Percentiles rank a stretch among this genome's conserved stretches.
Conservation (phyloP, 2,329 filamentous ascomycete species). For the Mariannaea sp. region DNA sequence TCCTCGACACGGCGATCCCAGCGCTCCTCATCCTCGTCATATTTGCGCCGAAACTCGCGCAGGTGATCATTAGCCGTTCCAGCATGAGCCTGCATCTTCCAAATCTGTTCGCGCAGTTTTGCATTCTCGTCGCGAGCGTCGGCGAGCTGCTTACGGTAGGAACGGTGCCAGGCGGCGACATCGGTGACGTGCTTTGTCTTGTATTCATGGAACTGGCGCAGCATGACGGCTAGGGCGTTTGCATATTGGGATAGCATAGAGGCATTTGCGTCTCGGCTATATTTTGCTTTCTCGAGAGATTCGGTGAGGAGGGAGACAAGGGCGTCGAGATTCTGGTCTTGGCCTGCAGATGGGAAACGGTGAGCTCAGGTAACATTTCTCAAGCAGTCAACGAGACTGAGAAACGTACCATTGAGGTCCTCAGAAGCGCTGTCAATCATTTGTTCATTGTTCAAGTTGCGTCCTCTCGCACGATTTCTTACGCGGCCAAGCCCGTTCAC, state of each 20-base stretch:
- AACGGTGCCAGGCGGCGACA: conserved; percentile 67
- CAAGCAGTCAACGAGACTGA: neutral
- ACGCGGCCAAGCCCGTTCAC: conserved; percentile 66
- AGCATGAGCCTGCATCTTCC: conserved; percentile 68
- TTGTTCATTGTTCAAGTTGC: conserved; percentile 62
- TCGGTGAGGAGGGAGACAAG: conserved; percentile 65
- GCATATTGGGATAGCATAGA: conserved; percentile 63
- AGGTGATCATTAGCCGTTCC: conserved; percentile 61
- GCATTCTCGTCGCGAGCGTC: conserved; percentile 68
- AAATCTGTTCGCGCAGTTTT: conserved; percentile 67
- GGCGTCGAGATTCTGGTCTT: conserved; percentile 64
- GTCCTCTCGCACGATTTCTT: conserved; percentile 58
- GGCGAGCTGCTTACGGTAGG: conserved; percentile 67
- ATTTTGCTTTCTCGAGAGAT: conserved; percentile 65
- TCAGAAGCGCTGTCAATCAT: conserved; percentile 60
- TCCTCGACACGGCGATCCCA: conserved; percentile 60
- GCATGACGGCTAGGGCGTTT: conserved; percentile 59
- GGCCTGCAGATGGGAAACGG: conserved; percentile 48
- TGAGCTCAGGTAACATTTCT: conserved; percentile 4
- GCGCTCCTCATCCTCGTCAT: conserved; percentile 60
- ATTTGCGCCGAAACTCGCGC: conserved; percentile 59
- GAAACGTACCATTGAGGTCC: conserved; percentile 58
- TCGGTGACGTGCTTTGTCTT: conserved; percentile 66
- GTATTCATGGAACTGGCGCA: conserved; percentile 69
- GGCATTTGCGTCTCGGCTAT: conserved; percentile 64